These are phyloP conservation scores for Teunomyces stri DNA, from an alignment of 805 yeast genomes.

Conservation along the genomic window DNA sequence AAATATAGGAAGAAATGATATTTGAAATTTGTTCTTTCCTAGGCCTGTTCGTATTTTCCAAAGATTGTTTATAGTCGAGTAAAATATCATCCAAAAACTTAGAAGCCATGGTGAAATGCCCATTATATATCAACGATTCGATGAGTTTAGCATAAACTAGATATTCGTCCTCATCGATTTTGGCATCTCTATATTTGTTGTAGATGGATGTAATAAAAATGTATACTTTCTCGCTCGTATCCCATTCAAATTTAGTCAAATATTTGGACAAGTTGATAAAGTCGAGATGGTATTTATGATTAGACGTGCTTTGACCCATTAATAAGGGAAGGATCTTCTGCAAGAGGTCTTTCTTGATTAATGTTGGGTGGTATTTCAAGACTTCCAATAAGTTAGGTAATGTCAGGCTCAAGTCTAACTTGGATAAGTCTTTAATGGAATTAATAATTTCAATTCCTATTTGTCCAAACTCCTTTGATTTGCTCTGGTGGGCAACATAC, in stretches of 20 bases:
- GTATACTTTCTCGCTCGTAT: constrained; percentile 18
- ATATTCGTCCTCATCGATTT: constrained; percentile 36
- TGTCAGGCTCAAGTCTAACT: constrained; percentile 29
- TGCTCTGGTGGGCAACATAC: constrained; percentile 15
- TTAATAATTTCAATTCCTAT: constrained; percentile 45
- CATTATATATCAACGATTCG: constrained; percentile 50
- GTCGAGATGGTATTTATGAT: not conserved
- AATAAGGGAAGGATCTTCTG: constrained; percentile 13
- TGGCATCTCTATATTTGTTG: constrained; percentile 29
- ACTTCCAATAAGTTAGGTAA: constrained; percentile 36
- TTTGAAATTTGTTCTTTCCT: constrained; percentile 31
- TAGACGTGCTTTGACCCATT: not conserved
- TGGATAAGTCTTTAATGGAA: constrained; percentile 41
- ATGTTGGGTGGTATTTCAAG: constrained; percentile 26
- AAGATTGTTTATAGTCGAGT: constrained; percentile 37
- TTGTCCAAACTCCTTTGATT: constrained; percentile 43
- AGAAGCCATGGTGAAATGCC: constrained; percentile 50
- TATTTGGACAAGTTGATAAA: constrained; percentile 21
- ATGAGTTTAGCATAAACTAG: constrained; percentile 51
- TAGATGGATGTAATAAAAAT: constrained; percentile 26
- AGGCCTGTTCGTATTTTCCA: constrained; percentile 11
- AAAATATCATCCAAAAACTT: constrained; percentile 56
- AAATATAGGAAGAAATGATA: constrained; percentile 41
- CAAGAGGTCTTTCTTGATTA: constrained; percentile 20
- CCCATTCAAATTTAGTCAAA: constrained; percentile 14